These are phyloP conservation scores for Fraxinus albicans DNA, from an alignment of 305 asterid species.

Conservation along the genomic window DNA sequence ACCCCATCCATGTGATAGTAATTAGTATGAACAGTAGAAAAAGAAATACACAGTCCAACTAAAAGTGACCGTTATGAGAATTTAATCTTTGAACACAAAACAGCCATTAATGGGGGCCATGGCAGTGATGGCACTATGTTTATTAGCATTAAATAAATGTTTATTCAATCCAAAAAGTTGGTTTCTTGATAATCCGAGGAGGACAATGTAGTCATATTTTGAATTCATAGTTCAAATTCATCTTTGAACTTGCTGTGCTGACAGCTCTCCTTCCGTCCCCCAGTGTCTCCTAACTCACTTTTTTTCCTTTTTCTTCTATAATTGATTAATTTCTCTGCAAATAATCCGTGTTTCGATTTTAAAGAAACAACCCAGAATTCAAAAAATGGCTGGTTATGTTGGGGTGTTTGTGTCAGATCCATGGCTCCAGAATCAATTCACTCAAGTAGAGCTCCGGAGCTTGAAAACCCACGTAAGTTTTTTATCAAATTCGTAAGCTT, in stretches of 20 bases:
- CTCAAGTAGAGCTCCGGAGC: constrained; percentile 93
- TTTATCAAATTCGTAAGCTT: neutral
- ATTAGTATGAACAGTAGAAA: constrained; percentile 5
- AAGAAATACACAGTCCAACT: constrained; percentile 2
- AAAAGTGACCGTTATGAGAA: constrained; percentile 36
- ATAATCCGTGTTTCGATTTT: neutral
- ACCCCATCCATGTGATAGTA: constrained; percentile 35
- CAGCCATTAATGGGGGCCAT: constrained; percentile 21
- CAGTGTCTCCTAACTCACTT: constrained; percentile 36
- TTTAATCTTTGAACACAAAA: neutral
- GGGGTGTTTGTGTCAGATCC: constrained; percentile 95
- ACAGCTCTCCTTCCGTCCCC: constrained; percentile 73
- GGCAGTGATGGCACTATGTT: constrained; percentile 11
- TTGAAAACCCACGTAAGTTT: constrained; percentile 77
- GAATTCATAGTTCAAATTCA: constrained; percentile 35
- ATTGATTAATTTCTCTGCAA: constrained; percentile 7
- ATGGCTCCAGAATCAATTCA: constrained; percentile 97
- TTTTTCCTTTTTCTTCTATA: neutral
- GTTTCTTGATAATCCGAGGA: constrained; percentile 2
- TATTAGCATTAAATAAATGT: neutral
- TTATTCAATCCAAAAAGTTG: constrained; percentile 3
- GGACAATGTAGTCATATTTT: constrained; percentile 50
- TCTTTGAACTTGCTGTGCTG: constrained; percentile 43
- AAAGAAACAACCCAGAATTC: neutral
- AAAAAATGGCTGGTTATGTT: constrained; percentile 67